Evolutionary conservation across 257 asterid genomes (phyloP).

Genomic region (Solanum clarkiae): DNA sequence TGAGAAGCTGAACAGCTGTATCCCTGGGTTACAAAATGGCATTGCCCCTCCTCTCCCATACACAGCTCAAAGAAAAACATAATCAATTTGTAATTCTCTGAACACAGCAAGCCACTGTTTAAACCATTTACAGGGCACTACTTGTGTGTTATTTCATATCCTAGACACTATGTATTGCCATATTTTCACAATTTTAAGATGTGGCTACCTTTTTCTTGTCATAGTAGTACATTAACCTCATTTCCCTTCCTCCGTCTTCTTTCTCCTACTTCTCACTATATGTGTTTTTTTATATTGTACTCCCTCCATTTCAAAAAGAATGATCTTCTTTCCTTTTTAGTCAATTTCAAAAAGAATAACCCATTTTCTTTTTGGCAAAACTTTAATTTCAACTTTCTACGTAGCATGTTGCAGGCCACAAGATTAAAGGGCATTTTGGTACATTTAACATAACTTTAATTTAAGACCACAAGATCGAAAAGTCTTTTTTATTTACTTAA

Average conservation of each 20-base stretch:
- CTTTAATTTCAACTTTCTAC: too few relatives aligned
- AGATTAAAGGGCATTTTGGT: too few relatives aligned
- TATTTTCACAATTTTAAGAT: neutral
- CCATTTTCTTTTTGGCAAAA: too few relatives aligned
- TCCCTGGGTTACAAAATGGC: neutral
- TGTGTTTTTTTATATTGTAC: neutral
- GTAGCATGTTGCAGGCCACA: too few relatives aligned
- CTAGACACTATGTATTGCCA: neutral
- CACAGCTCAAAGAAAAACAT: neutral
- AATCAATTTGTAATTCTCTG: neutral
- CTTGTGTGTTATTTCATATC: neutral
- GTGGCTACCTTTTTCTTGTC: neutral
- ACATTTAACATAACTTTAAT: too few relatives aligned
- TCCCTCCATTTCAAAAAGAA: too few relatives aligned
- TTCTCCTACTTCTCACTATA: neutral
- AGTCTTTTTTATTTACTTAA: too few relatives aligned
- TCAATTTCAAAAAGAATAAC: too few relatives aligned
- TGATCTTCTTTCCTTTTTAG: too few relatives aligned
- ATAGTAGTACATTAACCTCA: neutral
- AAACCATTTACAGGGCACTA: neutral
- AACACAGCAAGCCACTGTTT: neutral
- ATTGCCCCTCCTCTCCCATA: neutral
- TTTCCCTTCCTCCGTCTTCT: neutral
- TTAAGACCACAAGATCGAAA: too few relatives aligned
- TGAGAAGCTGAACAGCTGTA: neutral